Conservation (phyloP, 495 filamentous ascomycete species). For the Cercophora newfieldiana region DNA sequence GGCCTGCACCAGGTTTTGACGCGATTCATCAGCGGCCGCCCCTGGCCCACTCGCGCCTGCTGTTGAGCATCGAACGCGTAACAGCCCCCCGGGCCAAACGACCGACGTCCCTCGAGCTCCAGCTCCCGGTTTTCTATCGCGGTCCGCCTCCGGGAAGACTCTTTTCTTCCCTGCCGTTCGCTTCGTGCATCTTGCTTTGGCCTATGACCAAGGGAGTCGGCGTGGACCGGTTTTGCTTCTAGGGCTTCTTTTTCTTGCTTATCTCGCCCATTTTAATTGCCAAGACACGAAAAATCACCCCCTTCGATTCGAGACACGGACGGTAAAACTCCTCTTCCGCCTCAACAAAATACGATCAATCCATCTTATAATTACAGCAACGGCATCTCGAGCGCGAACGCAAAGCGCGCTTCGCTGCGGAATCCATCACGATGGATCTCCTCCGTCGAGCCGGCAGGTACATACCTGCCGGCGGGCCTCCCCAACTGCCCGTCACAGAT, state of each 20-base stretch:
- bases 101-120: background rate
- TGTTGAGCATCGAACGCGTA: background rate
- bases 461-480: conserved; percentile 41
- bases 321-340: conserved; percentile 1
- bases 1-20: background rate
- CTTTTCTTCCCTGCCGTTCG: conserved; percentile 27
- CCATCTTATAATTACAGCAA: conserved; percentile 14
- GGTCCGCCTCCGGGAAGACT: conserved; percentile 17
- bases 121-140: background rate
- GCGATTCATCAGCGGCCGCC: conserved; percentile 8
- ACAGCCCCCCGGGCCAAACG: conserved; percentile 3
- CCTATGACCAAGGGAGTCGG: conserved; percentile 1
- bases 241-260: conserved; percentile 3
- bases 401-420: conserved; percentile 18
- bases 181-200: conserved; percentile 20
- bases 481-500: conserved; percentile 46
- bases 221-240: conserved; percentile 10
- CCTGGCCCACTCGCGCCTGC: conserved; percentile 4
- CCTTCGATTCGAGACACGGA: conserved; percentile 13
- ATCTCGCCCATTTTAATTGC: conserved; percentile 14
- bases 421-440: conserved; percentile 52
- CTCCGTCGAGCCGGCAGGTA: conserved; percentile 54
- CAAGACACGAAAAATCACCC: conserved; percentile 10
- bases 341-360: background rate
- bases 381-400: conserved; percentile 10